Evolutionary conservation across 352 stramenopile genomes (phyloP), one percentile per base, ranked within the genome.

Genomic region (Pythium phragmiticola): DNA sequence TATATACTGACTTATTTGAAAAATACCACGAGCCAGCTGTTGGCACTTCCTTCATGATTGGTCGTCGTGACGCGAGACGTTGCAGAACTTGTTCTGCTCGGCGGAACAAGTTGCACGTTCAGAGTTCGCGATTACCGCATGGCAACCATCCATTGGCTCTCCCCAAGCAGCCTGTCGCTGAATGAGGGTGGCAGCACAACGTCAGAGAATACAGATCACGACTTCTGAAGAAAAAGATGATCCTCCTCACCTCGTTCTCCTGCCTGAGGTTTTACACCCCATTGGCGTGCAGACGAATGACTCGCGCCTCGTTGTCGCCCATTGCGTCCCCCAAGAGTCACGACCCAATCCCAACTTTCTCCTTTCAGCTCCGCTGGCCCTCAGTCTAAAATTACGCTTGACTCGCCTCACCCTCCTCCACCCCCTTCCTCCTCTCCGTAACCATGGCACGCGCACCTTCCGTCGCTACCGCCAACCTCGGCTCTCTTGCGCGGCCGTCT

Each of bases 401-500:
- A 48, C 45, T 62, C 54, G n/a, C 54, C 21, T 30, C 42, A 9
- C 30, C 52, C 33, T 17, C 17, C 26, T 30, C 26, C 26, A 30
- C 26, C 4, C 26, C 3, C 26, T 30, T 30, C 26, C 26, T 30
- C n/a, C 17, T 45, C 54, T 60, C 45, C 45, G 5, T 7, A 30
- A 56, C 26, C 26, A 59, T 63, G 57, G 57, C 57, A 9, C 45
- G 57, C 33, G 51, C 57, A 49, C 57, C 57, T n/a, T 55, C 58
- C 58, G 49, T 58, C 33, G 58, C 58, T 8, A 52, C 48, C 26
- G 55, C 55, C 26, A 61, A 61, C 55, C 17, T 61, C 14, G 55
- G 55, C 39, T 19, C 47, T 26, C 64, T 63, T 60, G 41, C 64
- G 43, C 71, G 70, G 17, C 61, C 70, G 14, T 30, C 26, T 30